Percentiles rank a stretch among this genome's conserved stretches.
These are phyloP conservation scores for Avena atlantica DNA, from an alignment of 176 grass and related monocot genomes.

Conservation along the genomic window DNA sequence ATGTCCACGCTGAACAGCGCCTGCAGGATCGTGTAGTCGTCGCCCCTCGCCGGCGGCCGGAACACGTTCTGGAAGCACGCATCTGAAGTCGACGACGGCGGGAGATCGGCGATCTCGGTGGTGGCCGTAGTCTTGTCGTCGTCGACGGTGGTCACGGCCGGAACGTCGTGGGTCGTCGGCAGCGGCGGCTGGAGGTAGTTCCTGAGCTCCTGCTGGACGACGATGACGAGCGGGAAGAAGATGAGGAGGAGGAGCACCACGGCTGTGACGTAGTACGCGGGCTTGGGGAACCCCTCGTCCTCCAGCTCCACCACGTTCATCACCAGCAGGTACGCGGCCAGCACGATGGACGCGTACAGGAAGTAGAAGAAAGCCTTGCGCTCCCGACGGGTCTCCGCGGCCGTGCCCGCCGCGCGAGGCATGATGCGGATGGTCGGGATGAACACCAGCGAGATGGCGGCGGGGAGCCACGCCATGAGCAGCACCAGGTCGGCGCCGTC, in stretches of 20 bases:
- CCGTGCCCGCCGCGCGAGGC: slow-evolving; percentile 5
- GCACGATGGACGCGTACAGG: slow-evolving; percentile 68
- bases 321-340: slow-evolving; percentile 70
- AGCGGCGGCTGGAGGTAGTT: slow-evolving; percentile 10
- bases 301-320: slow-evolving; percentile 71
- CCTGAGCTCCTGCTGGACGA: slow-evolving; percentile 61
- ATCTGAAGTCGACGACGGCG: neutral
- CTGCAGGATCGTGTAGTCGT: slow-evolving; percentile 83
- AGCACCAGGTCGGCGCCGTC: slow-evolving; percentile 63
- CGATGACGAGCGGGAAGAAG: slow-evolving; percentile 69
- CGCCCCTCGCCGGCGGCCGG: slow-evolving; percentile 56
- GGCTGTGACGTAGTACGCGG: slow-evolving; percentile 53
- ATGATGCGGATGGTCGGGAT: slow-evolving; percentile 74
- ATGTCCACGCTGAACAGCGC: slow-evolving; percentile 87
- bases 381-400: slow-evolving; percentile 37
- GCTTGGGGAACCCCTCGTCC: slow-evolving; percentile 47
- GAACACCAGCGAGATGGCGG: slow-evolving; percentile 70
- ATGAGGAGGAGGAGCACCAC: slow-evolving; percentile 66
- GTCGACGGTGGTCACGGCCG: neutral
- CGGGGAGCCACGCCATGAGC: slow-evolving; percentile 82
- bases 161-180: neutral
- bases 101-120: neutral
- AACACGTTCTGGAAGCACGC: slow-evolving; percentile 46
- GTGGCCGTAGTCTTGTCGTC: neutral
- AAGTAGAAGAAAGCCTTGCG: slow-evolving; percentile 68